Conservation (phyloP, 495 filamentous ascomycete species). For the Penicillium maclennaniae region DNA sequence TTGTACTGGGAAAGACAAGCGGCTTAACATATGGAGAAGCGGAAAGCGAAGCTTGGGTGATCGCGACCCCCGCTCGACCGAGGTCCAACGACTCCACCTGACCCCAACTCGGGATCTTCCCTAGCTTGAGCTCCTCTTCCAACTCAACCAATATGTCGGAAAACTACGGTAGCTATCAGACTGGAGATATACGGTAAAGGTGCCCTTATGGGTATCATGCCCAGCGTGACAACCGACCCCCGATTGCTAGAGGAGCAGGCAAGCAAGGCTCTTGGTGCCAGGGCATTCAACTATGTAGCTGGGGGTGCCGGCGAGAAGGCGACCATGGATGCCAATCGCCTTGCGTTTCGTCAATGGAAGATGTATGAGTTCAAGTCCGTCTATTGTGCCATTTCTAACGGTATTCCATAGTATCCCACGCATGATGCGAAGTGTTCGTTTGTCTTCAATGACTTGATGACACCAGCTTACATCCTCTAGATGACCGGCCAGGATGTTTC, state of each 20-base stretch:
- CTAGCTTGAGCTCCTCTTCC: neutral
- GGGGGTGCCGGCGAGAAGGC: slow-evolving; percentile 63
- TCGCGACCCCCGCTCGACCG: neutral
- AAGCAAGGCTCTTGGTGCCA: slow-evolving; percentile 40
- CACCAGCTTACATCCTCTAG: slow-evolving; percentile 13
- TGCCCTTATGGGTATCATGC: slow-evolving; percentile 42
- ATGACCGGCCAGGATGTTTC: slow-evolving; percentile 47
- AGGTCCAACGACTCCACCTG: neutral
- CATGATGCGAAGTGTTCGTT: slow-evolving; percentile 38
- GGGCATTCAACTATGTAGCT: slow-evolving; percentile 57
- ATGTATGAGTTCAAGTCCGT: slow-evolving; percentile 26
- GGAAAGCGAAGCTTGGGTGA: neutral
- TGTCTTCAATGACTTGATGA: neutral
- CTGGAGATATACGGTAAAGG: slow-evolving; percentile 50
- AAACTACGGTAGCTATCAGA: slow-evolving; percentile 45
- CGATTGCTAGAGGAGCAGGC: slow-evolving; percentile 57
- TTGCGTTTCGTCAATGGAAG: slow-evolving; percentile 65
- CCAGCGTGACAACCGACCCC: slow-evolving; percentile 57
- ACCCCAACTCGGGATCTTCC: neutral
- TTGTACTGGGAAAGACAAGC: neutral
- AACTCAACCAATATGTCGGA: slow-evolving; percentile 26
- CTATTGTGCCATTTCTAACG: neutral
- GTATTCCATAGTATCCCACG: slow-evolving; percentile 28
- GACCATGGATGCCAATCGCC: slow-evolving; percentile 62
- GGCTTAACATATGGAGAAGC: neutral